Evolutionary conservation across 2,329 filamentous ascomycete species (phyloP), one percentile per base, ranked within the genome.

Genomic region (Trichoderma sp.): DNA sequence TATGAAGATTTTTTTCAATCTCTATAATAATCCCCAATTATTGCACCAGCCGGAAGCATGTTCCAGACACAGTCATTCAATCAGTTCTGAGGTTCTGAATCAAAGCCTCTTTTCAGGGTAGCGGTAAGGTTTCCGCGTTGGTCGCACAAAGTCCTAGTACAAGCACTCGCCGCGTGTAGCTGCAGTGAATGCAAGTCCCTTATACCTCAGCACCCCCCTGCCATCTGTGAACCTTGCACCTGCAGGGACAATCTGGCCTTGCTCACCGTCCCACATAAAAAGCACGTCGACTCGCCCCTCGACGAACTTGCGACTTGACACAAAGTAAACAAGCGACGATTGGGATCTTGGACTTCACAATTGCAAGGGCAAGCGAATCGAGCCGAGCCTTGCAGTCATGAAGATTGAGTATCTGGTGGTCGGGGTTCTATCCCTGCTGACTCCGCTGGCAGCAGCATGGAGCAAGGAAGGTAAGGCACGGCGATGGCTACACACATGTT

Each of bases 391-490:
- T 81, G 79, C 78, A 73, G 87, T 79, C 71, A 96, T 96, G 92
- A 93, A 85, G 84, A 79, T 88, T 71, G 82, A 86, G 66, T 79
- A 88, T 71, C 79, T 91, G 71, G 83, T 89, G 61, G 73, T 94
- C 70, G 83, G 91, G 77, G 83, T 94, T 67, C 78, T 91, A 77
- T 86, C 87, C 79, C 79, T 90, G 71, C 78, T 92, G 69, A 85
- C 85, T 67, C 83, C 87, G 45, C 78, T 93, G 68, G 85, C 85
- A 66, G 85, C 88, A 57, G 91, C 91, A 54, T 97, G 93, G 92
- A 88, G 87, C 65, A 95, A 95, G 78, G 92, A 96, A 84, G 91
- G 91, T 90, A 78, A 71, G 81, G 0, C 34, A 56, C 15, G 30
- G 15, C 12, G 17, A 56, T 60, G 45, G 54, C 12, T 17, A 1